Percentiles rank a stretch among this genome's conserved stretches.
phyloP scores from a whole-genome alignment of 768 basidiomycete genomes.

The Galerina sulciceps region DNA sequence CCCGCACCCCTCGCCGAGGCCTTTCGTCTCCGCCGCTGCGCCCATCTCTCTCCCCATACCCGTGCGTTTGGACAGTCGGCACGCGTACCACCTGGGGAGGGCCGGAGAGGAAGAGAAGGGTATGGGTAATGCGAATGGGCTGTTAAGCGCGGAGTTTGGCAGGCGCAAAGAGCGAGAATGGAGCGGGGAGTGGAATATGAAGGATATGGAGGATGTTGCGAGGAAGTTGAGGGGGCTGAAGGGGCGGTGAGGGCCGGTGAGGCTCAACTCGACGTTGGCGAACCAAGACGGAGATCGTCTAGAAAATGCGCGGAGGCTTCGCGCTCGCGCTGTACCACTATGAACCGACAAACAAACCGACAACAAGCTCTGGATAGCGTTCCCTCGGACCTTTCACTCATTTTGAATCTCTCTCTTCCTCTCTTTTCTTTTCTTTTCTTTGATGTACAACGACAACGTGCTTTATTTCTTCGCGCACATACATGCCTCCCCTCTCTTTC shows the following conservation, averaged over 20 bases:
- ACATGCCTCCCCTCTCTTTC: not conserved
- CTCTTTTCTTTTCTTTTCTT: not conserved
- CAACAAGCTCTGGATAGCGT: slow-evolving; percentile 5
- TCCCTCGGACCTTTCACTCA: not conserved
- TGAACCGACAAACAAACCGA: too few species aligned
- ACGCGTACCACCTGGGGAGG: too few species aligned
- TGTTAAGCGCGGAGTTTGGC: slow-evolving; percentile 21
- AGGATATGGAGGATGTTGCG: slow-evolving; percentile 39
- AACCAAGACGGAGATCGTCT: too few species aligned
- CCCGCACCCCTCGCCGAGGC: not conserved
- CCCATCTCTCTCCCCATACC: not conserved
- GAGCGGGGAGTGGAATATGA: slow-evolving; percentile 43
- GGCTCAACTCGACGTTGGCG: not conserved
- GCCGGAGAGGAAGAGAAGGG: not conserved
- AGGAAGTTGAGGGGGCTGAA: slow-evolving; percentile 32
- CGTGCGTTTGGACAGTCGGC: too few species aligned
- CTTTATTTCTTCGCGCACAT: not conserved
- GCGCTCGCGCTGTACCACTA: too few species aligned
- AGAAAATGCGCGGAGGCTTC: too few species aligned
- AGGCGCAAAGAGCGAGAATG: slow-evolving; percentile 39
- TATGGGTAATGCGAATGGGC: not conserved
- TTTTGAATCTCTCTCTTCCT: too few species aligned
- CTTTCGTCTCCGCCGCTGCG: not conserved
- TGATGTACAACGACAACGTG: too few species aligned
- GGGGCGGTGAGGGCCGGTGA: slow-evolving; percentile 20